Evolutionary conservation across 257 asterid species (phyloP).

Genomic region (Fraxinus excelsior): DNA sequence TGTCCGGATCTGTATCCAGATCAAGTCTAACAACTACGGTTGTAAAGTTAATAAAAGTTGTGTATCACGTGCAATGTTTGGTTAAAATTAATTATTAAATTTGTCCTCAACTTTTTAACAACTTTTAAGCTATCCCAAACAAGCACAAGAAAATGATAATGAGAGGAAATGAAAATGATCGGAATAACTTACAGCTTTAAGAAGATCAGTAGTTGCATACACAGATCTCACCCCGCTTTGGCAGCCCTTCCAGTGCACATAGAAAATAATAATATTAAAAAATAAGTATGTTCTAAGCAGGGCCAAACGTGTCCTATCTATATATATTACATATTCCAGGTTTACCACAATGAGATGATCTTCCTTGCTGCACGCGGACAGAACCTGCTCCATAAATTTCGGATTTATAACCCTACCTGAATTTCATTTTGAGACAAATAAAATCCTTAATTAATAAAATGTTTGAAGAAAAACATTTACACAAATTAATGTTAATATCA

Average conservation of each 20-base stretch:
- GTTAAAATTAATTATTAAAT: no score
- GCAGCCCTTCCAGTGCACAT: slow-evolving; percentile 56
- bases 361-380: slow-evolving; percentile 49
- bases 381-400: slow-evolving; percentile 62
- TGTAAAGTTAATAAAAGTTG: no score
- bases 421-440: not conserved
- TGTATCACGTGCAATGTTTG: no score
- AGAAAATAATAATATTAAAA: not conserved
- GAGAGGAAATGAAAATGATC: not conserved
- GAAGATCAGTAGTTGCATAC: slow-evolving; percentile 71
- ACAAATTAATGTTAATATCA: no score
- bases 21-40: no score
- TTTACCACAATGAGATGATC: slow-evolving; percentile 73
- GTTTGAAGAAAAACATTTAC: no score
- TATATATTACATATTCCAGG: no score
- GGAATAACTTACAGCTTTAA: slow-evolving; percentile 53
- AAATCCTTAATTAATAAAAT: not conserved
- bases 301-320: not conserved
- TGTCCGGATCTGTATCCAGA: no score
- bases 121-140: no score
- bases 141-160: no score
- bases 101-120: no score
- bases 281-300: not conserved
- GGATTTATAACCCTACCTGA: slow-evolving; percentile 83
- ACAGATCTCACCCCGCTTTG: slow-evolving; percentile 82